These are phyloP conservation scores for Rhynchospora tenuis DNA, from an alignment of 176 grass and related monocot genomes.

Conservation along the genomic window DNA sequence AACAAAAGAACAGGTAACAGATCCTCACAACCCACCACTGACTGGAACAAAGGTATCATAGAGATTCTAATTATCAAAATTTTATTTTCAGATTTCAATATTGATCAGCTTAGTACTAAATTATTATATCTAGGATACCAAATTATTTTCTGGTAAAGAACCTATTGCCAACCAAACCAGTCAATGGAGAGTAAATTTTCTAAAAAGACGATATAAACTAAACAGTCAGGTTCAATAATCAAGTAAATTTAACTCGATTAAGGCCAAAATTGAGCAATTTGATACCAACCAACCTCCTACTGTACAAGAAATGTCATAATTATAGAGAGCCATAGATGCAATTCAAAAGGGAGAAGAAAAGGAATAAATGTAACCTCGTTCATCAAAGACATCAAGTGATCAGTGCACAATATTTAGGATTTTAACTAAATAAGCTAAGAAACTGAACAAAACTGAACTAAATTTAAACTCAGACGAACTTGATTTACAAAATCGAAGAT, in stretches of 20 bases:
- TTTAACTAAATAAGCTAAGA: too few relatives aligned
- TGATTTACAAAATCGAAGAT: too few relatives aligned
- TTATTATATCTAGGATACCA: neutral
- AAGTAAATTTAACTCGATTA: neutral
- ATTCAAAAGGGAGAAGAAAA: neutral
- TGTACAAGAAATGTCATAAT: neutral
- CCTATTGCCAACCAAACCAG: neutral
- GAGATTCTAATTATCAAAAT: neutral
- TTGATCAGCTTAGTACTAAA: neutral
- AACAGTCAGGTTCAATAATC: neutral
- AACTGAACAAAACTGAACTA: too few relatives aligned
- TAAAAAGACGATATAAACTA: neutral
- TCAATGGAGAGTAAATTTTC: neutral
- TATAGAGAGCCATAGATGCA: neutral
- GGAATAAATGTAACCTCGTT: conserved; percentile 44
- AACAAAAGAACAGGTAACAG: neutral
- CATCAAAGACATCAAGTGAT: conserved; percentile 86
- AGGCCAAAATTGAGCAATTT: neutral
- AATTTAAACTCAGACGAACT: too few relatives aligned
- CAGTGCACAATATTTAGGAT: conserved; percentile 94
- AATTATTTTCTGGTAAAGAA: neutral
- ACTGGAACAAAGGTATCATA: neutral
- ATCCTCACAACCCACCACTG: neutral
- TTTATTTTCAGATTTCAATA: neutral
- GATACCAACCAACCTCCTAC: neutral